These are phyloP conservation scores for Ziziphus jujuba DNA, from an alignment of 306 rosid species.

Conservation along the genomic window DNA sequence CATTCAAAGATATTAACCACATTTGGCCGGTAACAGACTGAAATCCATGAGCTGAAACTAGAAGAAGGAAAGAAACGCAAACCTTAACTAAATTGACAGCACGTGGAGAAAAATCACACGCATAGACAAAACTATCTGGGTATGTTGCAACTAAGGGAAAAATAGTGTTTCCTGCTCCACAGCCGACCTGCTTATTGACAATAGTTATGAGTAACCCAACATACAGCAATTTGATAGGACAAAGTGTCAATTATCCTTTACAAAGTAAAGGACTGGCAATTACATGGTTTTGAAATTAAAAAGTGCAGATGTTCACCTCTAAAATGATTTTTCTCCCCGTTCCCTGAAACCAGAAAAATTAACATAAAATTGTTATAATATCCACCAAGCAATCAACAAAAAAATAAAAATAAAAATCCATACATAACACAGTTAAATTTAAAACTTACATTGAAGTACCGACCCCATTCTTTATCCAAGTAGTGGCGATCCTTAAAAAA, in stretches of 20 bases:
- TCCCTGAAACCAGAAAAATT: constrained; percentile 44
- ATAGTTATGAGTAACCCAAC: constrained; percentile 13
- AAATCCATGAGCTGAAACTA: background rate
- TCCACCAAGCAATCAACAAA: background rate
- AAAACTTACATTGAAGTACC: constrained; percentile 73
- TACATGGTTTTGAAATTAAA: background rate
- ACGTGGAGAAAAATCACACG: constrained; percentile 91
- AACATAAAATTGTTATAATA: background rate
- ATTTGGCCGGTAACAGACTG: too few relatives aligned
- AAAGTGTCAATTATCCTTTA: constrained; percentile 8
- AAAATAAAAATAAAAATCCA: background rate
- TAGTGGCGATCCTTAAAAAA: constrained; percentile 90
- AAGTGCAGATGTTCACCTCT: constrained; percentile 55
- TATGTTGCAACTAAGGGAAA: constrained; percentile 77
- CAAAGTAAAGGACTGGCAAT: background rate
- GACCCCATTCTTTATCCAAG: constrained; percentile 97
- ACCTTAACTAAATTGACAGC: constrained; percentile 93
- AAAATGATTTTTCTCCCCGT: constrained; percentile 62
- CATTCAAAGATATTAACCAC: too few relatives aligned
- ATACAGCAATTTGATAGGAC: background rate
- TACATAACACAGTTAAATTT: constrained; percentile 1
- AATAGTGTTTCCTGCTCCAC: constrained; percentile 95
- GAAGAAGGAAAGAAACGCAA: constrained; percentile 35
- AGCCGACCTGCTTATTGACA: constrained; percentile 61
- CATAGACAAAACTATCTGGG: constrained; percentile 73